phyloP scores from a whole-genome alignment of 2,329 filamentous ascomycete species.

The Claviceps pusilla region DNA sequence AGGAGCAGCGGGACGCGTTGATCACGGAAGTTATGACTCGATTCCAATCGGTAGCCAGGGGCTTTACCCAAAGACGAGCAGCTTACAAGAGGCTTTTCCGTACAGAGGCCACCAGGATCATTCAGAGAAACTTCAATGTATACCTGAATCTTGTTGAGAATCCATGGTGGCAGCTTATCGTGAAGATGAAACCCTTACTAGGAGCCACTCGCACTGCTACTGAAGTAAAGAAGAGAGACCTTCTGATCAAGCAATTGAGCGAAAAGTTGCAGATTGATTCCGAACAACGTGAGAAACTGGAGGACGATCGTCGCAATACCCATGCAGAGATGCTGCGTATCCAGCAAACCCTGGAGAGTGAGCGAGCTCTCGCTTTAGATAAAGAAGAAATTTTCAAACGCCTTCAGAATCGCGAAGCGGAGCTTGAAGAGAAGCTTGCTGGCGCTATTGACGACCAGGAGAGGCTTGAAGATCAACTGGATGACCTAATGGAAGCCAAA shows the following conservation, averaged over 20 bases:
- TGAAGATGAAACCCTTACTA: slow-evolving; percentile 87
- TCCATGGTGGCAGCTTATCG: slow-evolving; percentile 94
- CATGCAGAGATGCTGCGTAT: slow-evolving; percentile 78
- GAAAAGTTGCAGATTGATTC: slow-evolving; percentile 67
- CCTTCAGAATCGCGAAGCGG: slow-evolving; percentile 79
- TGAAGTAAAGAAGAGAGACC: slow-evolving; percentile 89
- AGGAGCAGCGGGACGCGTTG: slow-evolving; percentile 84
- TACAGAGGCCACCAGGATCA: slow-evolving; percentile 84
- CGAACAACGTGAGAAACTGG: slow-evolving; percentile 60
- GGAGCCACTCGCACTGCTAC: slow-evolving; percentile 82
- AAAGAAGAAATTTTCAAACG: slow-evolving; percentile 99
- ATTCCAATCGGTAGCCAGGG: slow-evolving; percentile 84
- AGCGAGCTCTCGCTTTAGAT: slow-evolving; percentile 85
- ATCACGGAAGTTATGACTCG: slow-evolving; percentile 87
- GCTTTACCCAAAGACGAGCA: slow-evolving; percentile 74
- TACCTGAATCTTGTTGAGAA: slow-evolving; percentile 82
- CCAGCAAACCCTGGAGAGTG: slow-evolving; percentile 88
- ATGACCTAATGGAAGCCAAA: slow-evolving; percentile 75
- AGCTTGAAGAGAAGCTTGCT: slow-evolving; percentile 83
- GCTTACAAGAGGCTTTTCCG: slow-evolving; percentile 90
- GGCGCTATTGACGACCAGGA: slow-evolving; percentile 91
- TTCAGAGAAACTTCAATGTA: slow-evolving; percentile 84
- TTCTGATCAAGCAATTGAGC: slow-evolving; percentile 78
- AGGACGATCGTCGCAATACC: slow-evolving; percentile 79
- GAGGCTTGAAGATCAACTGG: slow-evolving; percentile 80